Conservation (phyloP, 2,329 filamentous ascomycete species). For the Coniochaeta pulveracea region DNA sequence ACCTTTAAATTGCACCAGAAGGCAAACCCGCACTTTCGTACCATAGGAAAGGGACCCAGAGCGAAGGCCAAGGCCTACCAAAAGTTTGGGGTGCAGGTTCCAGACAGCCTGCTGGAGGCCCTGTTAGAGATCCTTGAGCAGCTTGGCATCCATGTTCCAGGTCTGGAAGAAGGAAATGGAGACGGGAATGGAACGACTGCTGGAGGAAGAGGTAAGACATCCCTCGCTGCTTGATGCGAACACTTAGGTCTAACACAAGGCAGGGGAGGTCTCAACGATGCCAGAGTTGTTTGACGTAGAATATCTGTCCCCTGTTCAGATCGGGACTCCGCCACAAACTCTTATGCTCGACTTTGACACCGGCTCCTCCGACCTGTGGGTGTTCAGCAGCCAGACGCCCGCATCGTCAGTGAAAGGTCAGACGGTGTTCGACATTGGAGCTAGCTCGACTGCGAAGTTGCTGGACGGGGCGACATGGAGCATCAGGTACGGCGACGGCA, state of each 20-base stretch:
- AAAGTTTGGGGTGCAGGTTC: conserved; percentile 24
- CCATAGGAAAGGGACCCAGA: conserved; percentile 22
- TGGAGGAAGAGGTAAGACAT: conserved; percentile 8
- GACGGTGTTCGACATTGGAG: conserved; percentile 38
- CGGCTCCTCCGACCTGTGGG: conserved; percentile 59
- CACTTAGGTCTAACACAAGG: conserved; percentile 9
- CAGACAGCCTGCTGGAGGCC: conserved; percentile 19
- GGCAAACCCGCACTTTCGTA: conserved; percentile 23
- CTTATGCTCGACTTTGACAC: conserved; percentile 58
- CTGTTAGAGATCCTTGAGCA: conserved; percentile 22
- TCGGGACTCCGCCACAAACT: conserved; percentile 40
- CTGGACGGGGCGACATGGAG: conserved; percentile 33
- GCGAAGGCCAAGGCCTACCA: conserved; percentile 26
- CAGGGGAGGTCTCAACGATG: conserved; percentile 26
- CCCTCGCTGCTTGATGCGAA: not conserved
- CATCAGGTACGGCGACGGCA: conserved; percentile 55
- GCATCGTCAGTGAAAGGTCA: conserved; percentile 36
- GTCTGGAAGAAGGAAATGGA: not conserved
- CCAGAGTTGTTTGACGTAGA: conserved; percentile 35
- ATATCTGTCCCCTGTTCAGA: conserved; percentile 45
- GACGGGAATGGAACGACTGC: conserved; percentile 5
- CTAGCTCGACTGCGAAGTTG: conserved; percentile 28
- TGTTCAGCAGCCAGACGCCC: conserved; percentile 47
- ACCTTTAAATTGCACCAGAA: conserved; percentile 27
- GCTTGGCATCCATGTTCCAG: conserved; percentile 15